These are phyloP conservation scores for Chaetomidium leptoderma DNA, from an alignment of 495 filamentous ascomycete species.

Conservation along the genomic window DNA sequence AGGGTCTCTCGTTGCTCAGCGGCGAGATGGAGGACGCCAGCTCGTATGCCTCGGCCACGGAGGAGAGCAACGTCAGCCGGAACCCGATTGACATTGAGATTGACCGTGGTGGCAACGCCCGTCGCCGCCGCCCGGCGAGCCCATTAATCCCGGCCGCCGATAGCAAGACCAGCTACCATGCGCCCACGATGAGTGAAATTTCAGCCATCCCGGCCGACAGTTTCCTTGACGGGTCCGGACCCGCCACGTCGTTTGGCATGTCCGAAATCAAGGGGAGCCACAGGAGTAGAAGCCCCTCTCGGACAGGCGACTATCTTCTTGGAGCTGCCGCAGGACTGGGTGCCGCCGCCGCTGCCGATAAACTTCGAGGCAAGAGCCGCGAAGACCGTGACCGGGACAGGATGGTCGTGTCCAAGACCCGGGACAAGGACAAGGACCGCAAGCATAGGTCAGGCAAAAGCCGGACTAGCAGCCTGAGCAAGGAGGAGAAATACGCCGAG, in stretches of 20 bases:
- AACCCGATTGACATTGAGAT: slow-evolving; percentile 86
- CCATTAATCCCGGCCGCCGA: slow-evolving; percentile 52
- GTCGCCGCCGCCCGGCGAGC: slow-evolving; percentile 49
- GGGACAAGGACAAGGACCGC: slow-evolving; percentile 37
- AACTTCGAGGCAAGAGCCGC: slow-evolving; percentile 41
- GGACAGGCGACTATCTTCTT: slow-evolving; percentile 33
- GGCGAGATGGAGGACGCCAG: slow-evolving; percentile 51
- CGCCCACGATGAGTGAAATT: slow-evolving; percentile 67
- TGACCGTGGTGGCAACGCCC: slow-evolving; percentile 31
- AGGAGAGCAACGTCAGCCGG: slow-evolving; percentile 67
- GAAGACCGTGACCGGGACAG: slow-evolving; percentile 33
- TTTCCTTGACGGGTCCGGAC: slow-evolving; percentile 68
- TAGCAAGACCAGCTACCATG: slow-evolving; percentile 57
- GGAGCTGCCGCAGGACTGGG: slow-evolving; percentile 37
- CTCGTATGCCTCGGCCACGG: slow-evolving; percentile 69
- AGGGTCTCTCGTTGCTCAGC: slow-evolving; percentile 40
- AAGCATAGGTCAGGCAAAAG: slow-evolving; percentile 52
- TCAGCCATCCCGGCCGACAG: slow-evolving; percentile 88
- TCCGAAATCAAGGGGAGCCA: slow-evolving; percentile 36
- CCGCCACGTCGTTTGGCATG: slow-evolving; percentile 25
- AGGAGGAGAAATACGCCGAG: slow-evolving; percentile 49
- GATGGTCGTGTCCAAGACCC: slow-evolving; percentile 25
- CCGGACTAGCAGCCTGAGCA: slow-evolving; percentile 59
- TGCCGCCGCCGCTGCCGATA: slow-evolving; percentile 49
- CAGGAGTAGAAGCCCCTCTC: slow-evolving; percentile 35